A percentile compares a stretch with the other conserved stretches of the same genome.
phyloP scores from a whole-genome alignment of 2,329 filamentous ascomycete genomes.

The Fusarium oligoseptatum region DNA sequence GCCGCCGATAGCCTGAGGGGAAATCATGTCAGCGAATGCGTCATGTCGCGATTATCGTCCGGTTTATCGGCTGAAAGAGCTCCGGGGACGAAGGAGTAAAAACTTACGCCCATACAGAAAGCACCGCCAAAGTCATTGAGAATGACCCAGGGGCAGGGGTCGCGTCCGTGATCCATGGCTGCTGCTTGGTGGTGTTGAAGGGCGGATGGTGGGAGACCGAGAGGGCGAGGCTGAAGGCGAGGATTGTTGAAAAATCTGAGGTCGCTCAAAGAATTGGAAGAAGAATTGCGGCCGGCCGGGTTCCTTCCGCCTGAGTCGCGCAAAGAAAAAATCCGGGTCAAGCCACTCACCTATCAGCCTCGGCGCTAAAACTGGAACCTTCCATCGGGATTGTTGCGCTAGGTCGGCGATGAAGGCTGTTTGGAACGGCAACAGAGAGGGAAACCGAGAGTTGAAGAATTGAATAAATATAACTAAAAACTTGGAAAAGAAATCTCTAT shows the following conservation, averaged over 20 bases:
- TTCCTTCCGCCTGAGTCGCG: conserved; percentile 25
- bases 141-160: conserved; percentile 97
- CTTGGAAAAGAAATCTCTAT: not conserved
- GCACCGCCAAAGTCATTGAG: conserved; percentile 98
- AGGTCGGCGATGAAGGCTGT: not conserved
- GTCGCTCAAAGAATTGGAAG: conserved; percentile 24
- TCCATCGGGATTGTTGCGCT: conserved; percentile 8
- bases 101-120: conserved; percentile 92
- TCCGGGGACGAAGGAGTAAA: not conserved
- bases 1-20: conserved; percentile 75
- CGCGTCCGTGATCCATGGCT: conserved; percentile 92
- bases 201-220: conserved; percentile 1
- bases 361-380: conserved; percentile 24
- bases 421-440: not conserved
- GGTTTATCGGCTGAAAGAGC: conserved; percentile 8
- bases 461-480: not conserved
- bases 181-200: conserved; percentile 14
- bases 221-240: conserved; percentile 28
- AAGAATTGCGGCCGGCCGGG: conserved; percentile 32
- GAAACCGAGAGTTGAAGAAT: not conserved
- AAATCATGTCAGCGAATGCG: conserved; percentile 34
- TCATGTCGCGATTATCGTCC: conserved; percentile 11
- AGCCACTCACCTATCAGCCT: conserved; percentile 18
- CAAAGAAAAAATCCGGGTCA: conserved; percentile 11
- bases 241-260: conserved; percentile 41